phyloP scores from a whole-genome alignment of 2,329 filamentous ascomycete genomes.

The Colletotrichum musae region DNA sequence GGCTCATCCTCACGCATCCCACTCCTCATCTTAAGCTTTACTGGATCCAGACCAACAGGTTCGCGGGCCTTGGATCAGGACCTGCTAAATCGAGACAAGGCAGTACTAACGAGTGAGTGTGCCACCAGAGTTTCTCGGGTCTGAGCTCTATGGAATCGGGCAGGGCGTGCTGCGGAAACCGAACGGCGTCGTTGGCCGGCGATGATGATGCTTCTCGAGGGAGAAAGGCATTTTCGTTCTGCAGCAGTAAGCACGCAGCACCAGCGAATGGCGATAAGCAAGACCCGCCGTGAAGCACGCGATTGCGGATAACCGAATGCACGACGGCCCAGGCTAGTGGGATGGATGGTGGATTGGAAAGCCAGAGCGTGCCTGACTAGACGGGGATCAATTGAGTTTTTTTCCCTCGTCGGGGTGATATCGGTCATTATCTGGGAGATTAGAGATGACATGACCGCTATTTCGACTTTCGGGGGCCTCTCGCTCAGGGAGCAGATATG shows the following conservation, averaged over 20 bases:
- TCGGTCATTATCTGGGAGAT: conserved; percentile 34
- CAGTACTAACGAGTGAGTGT: conserved; percentile 2
- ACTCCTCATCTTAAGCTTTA: conserved; percentile 31
- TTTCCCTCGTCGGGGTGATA: conserved; percentile 28
- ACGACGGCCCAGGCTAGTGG: conserved; percentile 5
- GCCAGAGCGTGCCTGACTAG: conserved; percentile 28
- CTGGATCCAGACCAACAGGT: conserved; percentile 22
- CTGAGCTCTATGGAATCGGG: neutral
- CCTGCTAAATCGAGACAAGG: conserved; percentile 32
- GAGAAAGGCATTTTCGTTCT: neutral
- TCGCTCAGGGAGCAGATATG: neutral
- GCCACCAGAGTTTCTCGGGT: too few relatives aligned
- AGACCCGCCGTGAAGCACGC: conserved; percentile 35
- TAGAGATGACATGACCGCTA: conserved; percentile 8
- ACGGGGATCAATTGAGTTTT: conserved; percentile 28
- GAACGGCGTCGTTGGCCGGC: neutral
- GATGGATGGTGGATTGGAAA: neutral
- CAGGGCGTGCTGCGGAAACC: neutral
- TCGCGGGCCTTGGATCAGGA: conserved; percentile 17
- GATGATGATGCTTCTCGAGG: neutral
- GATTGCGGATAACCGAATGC: conserved; percentile 28
- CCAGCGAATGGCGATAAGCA: conserved; percentile 7
- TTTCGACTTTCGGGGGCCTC: neutral
- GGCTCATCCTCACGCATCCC: conserved; percentile 19
- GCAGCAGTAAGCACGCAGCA: neutral